Evolutionary conservation across 768 basidiomycete species (phyloP).

Genomic region (Lentinula sp.): DNA sequence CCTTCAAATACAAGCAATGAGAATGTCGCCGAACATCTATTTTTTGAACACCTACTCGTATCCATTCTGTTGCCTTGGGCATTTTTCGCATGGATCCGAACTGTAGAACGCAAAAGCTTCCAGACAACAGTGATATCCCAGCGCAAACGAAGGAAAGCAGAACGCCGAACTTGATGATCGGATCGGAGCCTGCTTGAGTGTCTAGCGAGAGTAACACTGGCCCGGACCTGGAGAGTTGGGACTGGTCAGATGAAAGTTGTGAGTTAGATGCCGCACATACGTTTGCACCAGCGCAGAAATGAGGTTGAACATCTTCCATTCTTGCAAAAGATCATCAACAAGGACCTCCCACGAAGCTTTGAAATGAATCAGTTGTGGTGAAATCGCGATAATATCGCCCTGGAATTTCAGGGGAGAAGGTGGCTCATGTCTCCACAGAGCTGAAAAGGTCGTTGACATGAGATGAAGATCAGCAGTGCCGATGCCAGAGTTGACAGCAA

Average conservation of each 20-base stretch:
- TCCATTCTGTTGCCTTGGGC: neutral
- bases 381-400: neutral
- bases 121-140: neutral
- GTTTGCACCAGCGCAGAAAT: neutral
- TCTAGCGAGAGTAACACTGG: neutral
- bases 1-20: neutral
- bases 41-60: neutral
- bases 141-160: constrained; percentile 1
- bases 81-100: constrained; percentile 4
- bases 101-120: neutral
- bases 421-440: neutral
- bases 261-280: neutral
- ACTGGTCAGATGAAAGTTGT: neutral
- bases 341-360: neutral
- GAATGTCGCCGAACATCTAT: too few species aligned
- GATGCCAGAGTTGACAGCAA: neutral
- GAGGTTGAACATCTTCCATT: constrained; percentile 2
- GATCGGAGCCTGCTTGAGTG: neutral
- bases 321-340: neutral
- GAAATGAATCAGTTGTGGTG: neutral
- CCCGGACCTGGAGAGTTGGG: neutral
- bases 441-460: neutral
- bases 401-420: neutral
- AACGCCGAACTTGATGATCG: neutral
- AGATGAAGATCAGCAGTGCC: neutral